Evolutionary conservation across 169 alveolate species (phyloP), one percentile per base, ranked within the genome.

Genomic region (Plasmodium sp.): DNA sequence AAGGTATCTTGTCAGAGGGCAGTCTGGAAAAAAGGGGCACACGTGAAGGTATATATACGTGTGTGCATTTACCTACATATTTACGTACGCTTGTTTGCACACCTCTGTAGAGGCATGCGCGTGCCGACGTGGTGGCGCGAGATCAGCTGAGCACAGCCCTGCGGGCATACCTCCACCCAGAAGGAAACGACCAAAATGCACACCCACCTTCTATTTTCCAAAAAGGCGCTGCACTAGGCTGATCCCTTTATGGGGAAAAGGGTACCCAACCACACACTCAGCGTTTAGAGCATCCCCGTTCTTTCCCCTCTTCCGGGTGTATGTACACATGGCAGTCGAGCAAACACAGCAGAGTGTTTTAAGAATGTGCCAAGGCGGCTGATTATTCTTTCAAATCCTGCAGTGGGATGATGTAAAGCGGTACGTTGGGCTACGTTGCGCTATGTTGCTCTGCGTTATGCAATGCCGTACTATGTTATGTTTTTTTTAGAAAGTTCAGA

Each of bases 161-260:
- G 34, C n/a, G 27, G 51, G 12, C 5, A 41, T 80, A 43, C 18
- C 16, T 45, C 27, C 56, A 5, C 22, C 34, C 48, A 83, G 27
- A 27, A 2, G 3, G 4, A n/a, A 39, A 34, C 43, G 39, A 27
- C n/a, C 43, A 67, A 27, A 18, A 83, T 77, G 73, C 56, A 54
- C 39, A 56, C 27, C 48, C 80, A 51, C 62, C 41, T 81, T 81
- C 67, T 43, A 54, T 83, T 83, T 43, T 43, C 81, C 91, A 83
- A 43, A 83, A 41, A 56, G 41, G 41, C 45, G 41, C 77, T 27
- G 9, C 43, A 58, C 58, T 83, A 58, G 14, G 81, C 4, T 31
- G 81, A 83, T 41, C 80, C 79, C 41, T 56, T 83, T 27, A 33
- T 33, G 62, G 22, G 91, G 58, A n/a, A 34, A 54, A 31, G 5